Evolutionary conservation across 2,329 filamentous ascomycete genomes (phyloP).

Genomic region (Fusarium sp.): DNA sequence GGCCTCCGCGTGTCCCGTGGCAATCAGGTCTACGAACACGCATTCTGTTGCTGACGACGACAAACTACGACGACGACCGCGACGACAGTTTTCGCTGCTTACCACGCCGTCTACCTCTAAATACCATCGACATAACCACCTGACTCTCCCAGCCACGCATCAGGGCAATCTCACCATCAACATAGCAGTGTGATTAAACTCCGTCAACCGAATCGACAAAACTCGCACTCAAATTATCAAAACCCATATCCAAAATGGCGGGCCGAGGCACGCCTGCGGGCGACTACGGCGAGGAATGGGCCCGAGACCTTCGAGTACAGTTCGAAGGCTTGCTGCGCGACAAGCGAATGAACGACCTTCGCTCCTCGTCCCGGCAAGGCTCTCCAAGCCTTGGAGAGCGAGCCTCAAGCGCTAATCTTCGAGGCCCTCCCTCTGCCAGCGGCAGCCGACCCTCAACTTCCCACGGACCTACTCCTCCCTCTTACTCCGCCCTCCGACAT

Average conservation of each 20-base stretch:
- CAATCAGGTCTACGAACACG: conserved; percentile 49
- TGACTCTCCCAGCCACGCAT: conserved; percentile 20
- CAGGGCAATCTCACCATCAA: conserved; percentile 34
- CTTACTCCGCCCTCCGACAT: conserved; percentile 66
- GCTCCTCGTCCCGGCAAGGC: conserved; percentile 67
- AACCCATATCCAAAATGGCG: conserved; percentile 53
- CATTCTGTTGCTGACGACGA: conserved; percentile 47
- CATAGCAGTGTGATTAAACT: conserved; percentile 2
- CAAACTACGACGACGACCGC: conserved; percentile 46
- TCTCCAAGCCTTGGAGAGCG: conserved; percentile 70
- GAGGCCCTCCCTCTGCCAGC: conserved; percentile 57
- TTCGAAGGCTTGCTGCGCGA: conserved; percentile 91
- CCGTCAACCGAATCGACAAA: conserved; percentile 18
- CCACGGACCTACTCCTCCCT: conserved; percentile 60
- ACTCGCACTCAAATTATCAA: not conserved
- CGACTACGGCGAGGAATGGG: conserved; percentile 80
- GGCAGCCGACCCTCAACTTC: conserved; percentile 65
- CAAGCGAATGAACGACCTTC: conserved; percentile 87
- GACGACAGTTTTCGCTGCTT: conserved; percentile 31
- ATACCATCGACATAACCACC: conserved; percentile 39
- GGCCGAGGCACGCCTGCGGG: conserved; percentile 56
- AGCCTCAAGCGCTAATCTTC: conserved; percentile 65
- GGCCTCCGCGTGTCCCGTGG: conserved; percentile 45
- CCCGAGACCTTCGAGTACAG: conserved; percentile 83
- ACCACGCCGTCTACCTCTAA: conserved; percentile 35